Evolutionary conservation across 1,284 basidiomycete species (phyloP).

Genomic region (Ceratobasidium sp.): DNA sequence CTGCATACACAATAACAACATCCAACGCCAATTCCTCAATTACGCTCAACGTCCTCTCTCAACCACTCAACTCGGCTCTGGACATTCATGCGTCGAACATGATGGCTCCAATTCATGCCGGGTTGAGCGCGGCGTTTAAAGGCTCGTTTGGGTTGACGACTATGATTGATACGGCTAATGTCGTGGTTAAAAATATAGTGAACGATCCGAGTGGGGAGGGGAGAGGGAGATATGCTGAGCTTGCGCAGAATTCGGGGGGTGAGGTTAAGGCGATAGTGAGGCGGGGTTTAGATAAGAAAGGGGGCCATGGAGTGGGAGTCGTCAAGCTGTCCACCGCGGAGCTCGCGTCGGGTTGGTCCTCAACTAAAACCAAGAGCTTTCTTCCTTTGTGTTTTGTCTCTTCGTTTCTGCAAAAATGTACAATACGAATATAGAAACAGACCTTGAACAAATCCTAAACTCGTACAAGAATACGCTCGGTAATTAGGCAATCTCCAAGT

Average conservation of each 20-base stretch:
- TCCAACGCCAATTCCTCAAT: slow-evolving; percentile 21
- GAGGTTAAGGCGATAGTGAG: neutral
- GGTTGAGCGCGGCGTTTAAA: slow-evolving; percentile 24
- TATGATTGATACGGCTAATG: neutral
- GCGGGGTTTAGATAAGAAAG: slow-evolving; percentile 5
- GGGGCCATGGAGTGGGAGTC: slow-evolving; percentile 14
- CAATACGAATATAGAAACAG: neutral
- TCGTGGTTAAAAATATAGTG: slow-evolving; percentile 22
- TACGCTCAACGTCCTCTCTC: slow-evolving; percentile 1
- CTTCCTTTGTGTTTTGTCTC: too few species aligned
- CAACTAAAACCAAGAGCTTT: slow-evolving; percentile 20
- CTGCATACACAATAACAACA: neutral
- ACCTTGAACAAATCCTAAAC: too few species aligned
- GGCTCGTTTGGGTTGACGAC: slow-evolving; percentile 14
- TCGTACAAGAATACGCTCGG: neutral
- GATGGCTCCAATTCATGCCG: neutral
- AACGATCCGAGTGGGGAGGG: slow-evolving; percentile 13
- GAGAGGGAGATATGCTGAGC: slow-evolving; percentile 2
- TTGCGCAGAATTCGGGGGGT: neutral
- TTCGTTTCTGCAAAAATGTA: neutral
- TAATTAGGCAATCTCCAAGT: slow-evolving; percentile 17
- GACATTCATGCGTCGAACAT: slow-evolving; percentile 16
- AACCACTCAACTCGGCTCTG: slow-evolving; percentile 16
- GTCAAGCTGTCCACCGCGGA: neutral
- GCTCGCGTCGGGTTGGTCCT: slow-evolving; percentile 17